A percentile compares a stretch with the other conserved stretches of the same genome.
phyloP scores from a whole-genome alignment of 176 grass and related monocot genomes.

The Leersia perrieri region DNA sequence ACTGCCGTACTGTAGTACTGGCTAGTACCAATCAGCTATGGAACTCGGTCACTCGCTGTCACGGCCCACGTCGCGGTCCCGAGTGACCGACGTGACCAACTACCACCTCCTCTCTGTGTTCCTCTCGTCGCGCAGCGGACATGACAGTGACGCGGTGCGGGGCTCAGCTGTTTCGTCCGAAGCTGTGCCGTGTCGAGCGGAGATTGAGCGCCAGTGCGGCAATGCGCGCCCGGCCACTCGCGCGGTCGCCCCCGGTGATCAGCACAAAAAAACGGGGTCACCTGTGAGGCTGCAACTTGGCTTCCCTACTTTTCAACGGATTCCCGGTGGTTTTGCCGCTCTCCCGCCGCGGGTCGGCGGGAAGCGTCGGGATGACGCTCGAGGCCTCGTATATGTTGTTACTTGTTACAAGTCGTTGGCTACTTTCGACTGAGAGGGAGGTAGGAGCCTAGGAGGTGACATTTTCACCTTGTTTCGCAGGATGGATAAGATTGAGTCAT shows the following conservation, averaged over 20 bases:
- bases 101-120: not conserved
- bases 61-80: slow-evolving; percentile 10
- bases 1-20: not conserved
- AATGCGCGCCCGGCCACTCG: not conserved
- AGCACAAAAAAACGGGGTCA: not conserved
- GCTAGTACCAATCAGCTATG: not conserved
- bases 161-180: slow-evolving; percentile 31
- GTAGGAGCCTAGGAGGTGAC: too few relatives aligned
- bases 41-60: slow-evolving; percentile 21
- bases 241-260: not conserved
- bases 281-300: not conserved
- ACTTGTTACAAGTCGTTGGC: not conserved
- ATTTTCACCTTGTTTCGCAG: not conserved
- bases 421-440: not conserved
- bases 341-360: not conserved
- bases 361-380: not conserved
- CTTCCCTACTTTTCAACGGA: slow-evolving; percentile 1
- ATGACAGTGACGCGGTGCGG: not conserved
- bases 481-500: not conserved
- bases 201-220: slow-evolving; percentile 30
- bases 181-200: slow-evolving; percentile 26
- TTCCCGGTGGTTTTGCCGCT: not conserved
- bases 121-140: not conserved
- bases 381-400: not conserved
- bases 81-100: slow-evolving; percentile 29